Base-by-base conservation (phyloP, 2,329 filamentous ascomycete species). In the Aspergillus sp. region DNA sequence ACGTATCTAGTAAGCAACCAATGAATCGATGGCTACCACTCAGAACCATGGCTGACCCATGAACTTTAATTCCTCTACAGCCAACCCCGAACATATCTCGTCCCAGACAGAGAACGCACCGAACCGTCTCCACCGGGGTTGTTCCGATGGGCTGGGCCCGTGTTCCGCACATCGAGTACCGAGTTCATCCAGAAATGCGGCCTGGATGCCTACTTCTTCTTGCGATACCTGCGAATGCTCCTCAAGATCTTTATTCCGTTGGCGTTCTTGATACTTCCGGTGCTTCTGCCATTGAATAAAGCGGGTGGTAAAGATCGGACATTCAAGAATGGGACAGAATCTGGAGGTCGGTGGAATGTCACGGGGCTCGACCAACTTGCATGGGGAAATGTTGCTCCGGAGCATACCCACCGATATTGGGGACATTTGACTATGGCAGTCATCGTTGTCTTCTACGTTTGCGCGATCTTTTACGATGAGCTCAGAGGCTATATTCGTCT, bases 111-210 rank as follows among this genome's bases (percentile, higher is more conserved):
- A 60, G 86, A 94, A 70, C 81, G 88, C 56, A 89, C 87, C 6
- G 77, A 83, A n/a, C 73, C 85, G 1, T 86, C 88, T 2, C 85
- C 86, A 0, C 69, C 56, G 62, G 78, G 67, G 63, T 72, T 77
- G 28, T 72, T 74, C 48, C 66, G 63, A 57, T 81, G 78, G 78
- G 66, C 79, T 42, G 60, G 63, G 9, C 75, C 77, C 3, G 74
- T 73, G 53, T 94, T 75, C 75, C 86, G 71, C 66, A 82, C 72
- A 71, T 87, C 71, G 66, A 81, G 73, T 78, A 87, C 87, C 8
- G 88, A 94, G 57, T 81, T 98, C 56, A 94, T 98, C 58, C 85
- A 91, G 45, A 94, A 96, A 67, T 96, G 91, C 57, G 93, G 93
- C 12, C 79, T 98, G 7, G 93, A 98, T 64, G 89, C 91, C 60